Evolutionary conservation across 148 eudicot genomes (phyloP), one percentile per base, ranked within the genome.

Genomic region (Salicornia ramosissima): DNA sequence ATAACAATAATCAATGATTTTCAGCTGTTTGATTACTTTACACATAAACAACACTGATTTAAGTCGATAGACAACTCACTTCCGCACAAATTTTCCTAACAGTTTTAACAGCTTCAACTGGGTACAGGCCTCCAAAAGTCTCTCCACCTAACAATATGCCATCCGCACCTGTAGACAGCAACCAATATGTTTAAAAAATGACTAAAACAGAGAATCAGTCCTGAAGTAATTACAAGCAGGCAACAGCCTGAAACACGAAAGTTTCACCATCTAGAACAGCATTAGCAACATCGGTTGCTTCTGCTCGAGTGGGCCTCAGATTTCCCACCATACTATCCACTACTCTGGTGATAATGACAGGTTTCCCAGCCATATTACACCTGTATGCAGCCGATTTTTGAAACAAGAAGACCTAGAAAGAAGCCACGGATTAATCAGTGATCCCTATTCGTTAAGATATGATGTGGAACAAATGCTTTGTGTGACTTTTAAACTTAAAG

Each of bases 201-300:
- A 45, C 18, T 34, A 6, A 19, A 16, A 45, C 49, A 52, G 15
- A 29, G 5, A 70, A 24, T 42, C 51, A 45, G 25, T 52, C 42
- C 18, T 6, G n/a, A 34, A 49, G 24, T 51, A 43, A 68, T 10
- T 19, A 22, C n/a, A 52, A 26, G 6, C 47, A 1, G 18, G 36
- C 56, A 11, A 66, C 21, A 16, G 36, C 62, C 49, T n/a, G 13
- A 53, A 55, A 54, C 65, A 76, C 14, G 64, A 39, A 50, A 45
- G 53, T 51, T 71, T 28, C 45, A 54, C 80, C 90, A 84, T 86
- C 90, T 49, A 86, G 81, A 76, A 86, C 90, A 40, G 90, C 90
- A 66, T 86, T 86, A 25, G 90, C 90, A 25, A 86, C 87, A 76
- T 86, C 90, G 39, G 90, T 86, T 43, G 90, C 90, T 66, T 86